Conservation (phyloP, 345 rosid species). For the Stellera chamaejasme region DNA sequence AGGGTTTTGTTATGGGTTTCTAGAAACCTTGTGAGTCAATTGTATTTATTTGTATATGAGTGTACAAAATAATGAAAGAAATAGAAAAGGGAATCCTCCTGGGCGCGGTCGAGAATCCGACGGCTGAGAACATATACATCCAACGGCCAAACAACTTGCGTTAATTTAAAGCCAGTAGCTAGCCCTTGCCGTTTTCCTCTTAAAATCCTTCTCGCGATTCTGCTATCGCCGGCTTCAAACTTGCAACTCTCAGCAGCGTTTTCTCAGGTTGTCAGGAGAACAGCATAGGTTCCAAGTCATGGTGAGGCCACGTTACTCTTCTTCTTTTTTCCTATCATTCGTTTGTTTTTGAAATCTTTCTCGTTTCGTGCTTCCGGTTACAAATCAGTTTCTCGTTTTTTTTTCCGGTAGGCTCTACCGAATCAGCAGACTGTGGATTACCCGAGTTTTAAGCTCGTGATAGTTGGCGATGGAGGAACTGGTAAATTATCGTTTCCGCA, state of each 20-base stretch:
- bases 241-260: neutral
- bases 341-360: neutral
- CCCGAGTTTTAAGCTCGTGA: slow-evolving; percentile 88
- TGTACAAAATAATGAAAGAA: too few relatives aligned
- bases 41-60: too few relatives aligned
- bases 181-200: slow-evolving; percentile 14
- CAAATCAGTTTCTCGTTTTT: neutral
- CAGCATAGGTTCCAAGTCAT: neutral
- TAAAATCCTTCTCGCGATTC: neutral
- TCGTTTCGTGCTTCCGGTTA: neutral
- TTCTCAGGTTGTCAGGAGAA: neutral
- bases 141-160: slow-evolving; percentile 35
- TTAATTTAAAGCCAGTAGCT: slow-evolving; percentile 29
- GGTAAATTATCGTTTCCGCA: slow-evolving; percentile 26
- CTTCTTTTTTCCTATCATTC: neutral
- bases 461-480: slow-evolving; percentile 94
- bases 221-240: neutral
- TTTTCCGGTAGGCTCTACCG: slow-evolving; percentile 48
- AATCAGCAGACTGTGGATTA: slow-evolving; percentile 60
- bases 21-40: too few relatives aligned
- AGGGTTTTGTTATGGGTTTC: too few relatives aligned
- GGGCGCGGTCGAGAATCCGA: too few relatives aligned
- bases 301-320: slow-evolving; percentile 7
- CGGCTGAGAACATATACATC: slow-evolving; percentile 15
- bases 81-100: too few relatives aligned